Percentiles rank a stretch among this genome's conserved stretches.
phyloP scores from a whole-genome alignment of 73 alveolate species.

The Paramecium bursaria region DNA sequence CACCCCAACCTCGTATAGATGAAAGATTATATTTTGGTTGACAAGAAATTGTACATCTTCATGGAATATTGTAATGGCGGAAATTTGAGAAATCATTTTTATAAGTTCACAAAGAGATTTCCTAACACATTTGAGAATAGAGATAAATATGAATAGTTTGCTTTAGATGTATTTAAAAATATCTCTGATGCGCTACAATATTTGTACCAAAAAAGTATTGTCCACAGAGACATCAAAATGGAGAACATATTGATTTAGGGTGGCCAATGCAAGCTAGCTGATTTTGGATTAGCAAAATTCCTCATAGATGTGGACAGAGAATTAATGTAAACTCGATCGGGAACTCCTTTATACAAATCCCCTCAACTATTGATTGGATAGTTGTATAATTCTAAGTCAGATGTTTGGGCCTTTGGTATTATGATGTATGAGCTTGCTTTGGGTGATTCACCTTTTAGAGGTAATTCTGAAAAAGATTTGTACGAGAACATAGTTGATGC shows the following conservation, averaged over 20 bases:
- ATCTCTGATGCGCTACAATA: conserved; percentile 38
- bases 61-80: conserved; percentile 63
- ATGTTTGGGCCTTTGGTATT: conserved; percentile 66
- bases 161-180: conserved; percentile 31
- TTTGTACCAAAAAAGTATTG: conserved; percentile 4
- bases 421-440: conserved; percentile 26
- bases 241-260: conserved; percentile 36
- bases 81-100: not conserved
- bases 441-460: conserved; percentile 56
- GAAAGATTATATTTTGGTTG: conserved; percentile 9
- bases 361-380: conserved; percentile 34
- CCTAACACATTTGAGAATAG: not conserved
- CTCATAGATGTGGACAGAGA: conserved; percentile 26
- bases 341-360: conserved; percentile 62
- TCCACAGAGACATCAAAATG: conserved; percentile 61
- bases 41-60: conserved; percentile 1
- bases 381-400: conserved; percentile 60
- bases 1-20: conserved; percentile 7
- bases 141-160: conserved; percentile 44
- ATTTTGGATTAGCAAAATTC: conserved; percentile 52
- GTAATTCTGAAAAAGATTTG: not conserved
- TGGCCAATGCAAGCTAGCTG: conserved; percentile 41
- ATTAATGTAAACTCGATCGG: conserved; percentile 46
- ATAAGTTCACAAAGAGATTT: not conserved
- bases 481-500: not conserved